Evolutionary conservation across 495 filamentous ascomycete genomes (phyloP), one percentile per base, ranked within the genome.

Genomic region (Neurospora sp.): DNA sequence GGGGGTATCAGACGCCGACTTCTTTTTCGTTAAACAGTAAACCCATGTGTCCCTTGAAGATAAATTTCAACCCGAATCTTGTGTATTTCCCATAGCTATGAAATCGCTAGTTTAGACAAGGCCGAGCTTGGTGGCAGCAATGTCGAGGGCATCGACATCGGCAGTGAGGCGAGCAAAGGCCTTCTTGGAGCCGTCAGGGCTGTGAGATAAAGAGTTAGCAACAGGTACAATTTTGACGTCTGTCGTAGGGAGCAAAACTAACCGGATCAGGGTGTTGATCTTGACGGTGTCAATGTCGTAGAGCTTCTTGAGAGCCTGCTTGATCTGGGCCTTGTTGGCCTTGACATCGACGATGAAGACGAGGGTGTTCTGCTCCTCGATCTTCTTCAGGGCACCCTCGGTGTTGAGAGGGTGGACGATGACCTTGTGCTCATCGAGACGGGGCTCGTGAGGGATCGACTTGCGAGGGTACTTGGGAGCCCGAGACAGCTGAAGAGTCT

Each of bases 381-480:
- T 97, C 92, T 97, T 98, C 93, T 99, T 99, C 93, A 99, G 97
- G 80, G 96, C 96, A 77, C 90, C 93, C 90, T 99, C 96, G 70
- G 96, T 98, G 89, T 99, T 99, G 74, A 99, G 88, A 47, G 81
- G 81, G 87, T 92, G 89, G 77, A 93, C 86, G 81, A 96, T 90
- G 81, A 95, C 85, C 87, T 96, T 95, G 89, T 91, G 90, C 85
- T 93, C 91, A 85, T 99, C 96, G 81, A 98, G 91, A 75, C 93
- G 93, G 78, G 94, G 91, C 78, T 88, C 89, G 80, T 96, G 92
- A 71, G 93, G 90, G 82, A 99, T 88, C 76, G 93, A 94, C 89
- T 94, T 94, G 87, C 94, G 93, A 75, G 92, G 96, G 90, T 97
- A 99, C 87, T 97, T 97, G 81, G 95, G 95, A 40, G 90, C 84